Evolutionary conservation across 2,329 filamentous ascomycete species (phyloP).

Genomic region (Trichoderma atrobrunneum): DNA sequence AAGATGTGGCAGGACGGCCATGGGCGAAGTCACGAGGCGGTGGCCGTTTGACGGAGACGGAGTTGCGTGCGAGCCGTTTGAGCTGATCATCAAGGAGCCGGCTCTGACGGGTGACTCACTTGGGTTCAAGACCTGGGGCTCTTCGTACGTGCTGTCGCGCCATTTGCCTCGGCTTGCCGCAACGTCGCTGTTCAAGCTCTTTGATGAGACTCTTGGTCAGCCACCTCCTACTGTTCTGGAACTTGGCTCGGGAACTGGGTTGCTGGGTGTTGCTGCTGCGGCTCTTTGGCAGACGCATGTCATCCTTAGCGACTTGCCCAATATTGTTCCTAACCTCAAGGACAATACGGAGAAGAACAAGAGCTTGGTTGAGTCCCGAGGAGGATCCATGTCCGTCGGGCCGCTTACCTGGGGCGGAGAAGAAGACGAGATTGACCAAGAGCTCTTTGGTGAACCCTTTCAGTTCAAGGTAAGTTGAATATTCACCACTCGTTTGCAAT

Average conservation of each 20-base stretch:
- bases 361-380: constrained; percentile 49
- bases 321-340: constrained; percentile 79
- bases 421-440: constrained; percentile 43
- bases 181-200: constrained; percentile 45
- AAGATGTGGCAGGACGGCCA: constrained; percentile 69
- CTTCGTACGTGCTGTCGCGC: constrained; percentile 79
- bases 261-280: constrained; percentile 85
- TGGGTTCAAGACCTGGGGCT: constrained; percentile 94
- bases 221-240: constrained; percentile 57
- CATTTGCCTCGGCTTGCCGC: constrained; percentile 55
- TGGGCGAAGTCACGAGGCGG: constrained; percentile 54
- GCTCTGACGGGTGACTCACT: constrained; percentile 83
- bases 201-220: constrained; percentile 37
- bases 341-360: constrained; percentile 68
- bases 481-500: too few species aligned
- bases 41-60: constrained; percentile 48
- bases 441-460: constrained; percentile 43
- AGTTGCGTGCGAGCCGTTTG: constrained; percentile 43
- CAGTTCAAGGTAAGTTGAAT: constrained; percentile 48
- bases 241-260: constrained; percentile 83
- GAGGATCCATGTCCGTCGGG: constrained; percentile 59
- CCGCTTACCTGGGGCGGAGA: constrained; percentile 71
- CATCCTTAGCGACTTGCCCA: constrained; percentile 75
- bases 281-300: constrained; percentile 65
- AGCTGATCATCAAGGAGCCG: constrained; percentile 78